These are phyloP conservation scores for Phytophthora melonis DNA, from an alignment of 352 stramenopile genomes.

Conservation along the genomic window DNA sequence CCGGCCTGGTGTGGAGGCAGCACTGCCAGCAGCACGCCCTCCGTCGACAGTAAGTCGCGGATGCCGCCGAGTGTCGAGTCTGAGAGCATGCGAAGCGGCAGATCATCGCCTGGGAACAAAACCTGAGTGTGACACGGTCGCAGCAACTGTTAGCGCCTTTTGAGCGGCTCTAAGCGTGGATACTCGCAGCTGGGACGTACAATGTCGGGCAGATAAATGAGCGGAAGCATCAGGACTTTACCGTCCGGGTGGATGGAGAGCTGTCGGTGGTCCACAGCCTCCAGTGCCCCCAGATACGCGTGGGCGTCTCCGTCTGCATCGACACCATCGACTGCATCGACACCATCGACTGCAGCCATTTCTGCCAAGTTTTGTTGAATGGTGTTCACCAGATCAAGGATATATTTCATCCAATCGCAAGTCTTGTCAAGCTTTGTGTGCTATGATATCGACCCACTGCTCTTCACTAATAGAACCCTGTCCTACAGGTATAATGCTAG, in stretches of 20 bases:
- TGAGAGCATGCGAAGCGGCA: conserved; percentile 81
- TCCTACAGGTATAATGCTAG: no score
- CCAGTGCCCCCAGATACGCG: conserved; percentile 78
- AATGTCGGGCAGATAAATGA: conserved; percentile 81
- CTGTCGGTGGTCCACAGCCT: conserved; percentile 61
- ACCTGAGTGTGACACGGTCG: conserved; percentile 46
- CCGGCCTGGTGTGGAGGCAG: conserved; percentile 65
- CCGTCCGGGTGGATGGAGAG: conserved; percentile 62
- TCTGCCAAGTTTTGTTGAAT: background rate
- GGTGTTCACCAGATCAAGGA: background rate
- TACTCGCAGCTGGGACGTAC: conserved; percentile 39
- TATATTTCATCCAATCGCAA: background rate
- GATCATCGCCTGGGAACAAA: conserved; percentile 82
- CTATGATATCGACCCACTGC: no score
- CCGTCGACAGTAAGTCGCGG: conserved; percentile 50
- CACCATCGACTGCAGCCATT: conserved; percentile 1
- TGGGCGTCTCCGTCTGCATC: conserved; percentile 38
- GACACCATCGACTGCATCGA: background rate
- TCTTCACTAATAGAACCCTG: no score
- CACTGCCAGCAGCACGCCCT: conserved; percentile 67
- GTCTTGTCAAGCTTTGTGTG: background rate
- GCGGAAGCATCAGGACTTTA: conserved; percentile 61
- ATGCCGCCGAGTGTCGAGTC: conserved; percentile 61
- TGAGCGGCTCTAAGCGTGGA: background rate
- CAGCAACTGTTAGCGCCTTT: conserved; percentile 1